Evolutionary conservation across 139 green algal species (phyloP), one percentile per base, ranked within the genome.

Genomic region (Axilococcus clingmanii): DNA sequence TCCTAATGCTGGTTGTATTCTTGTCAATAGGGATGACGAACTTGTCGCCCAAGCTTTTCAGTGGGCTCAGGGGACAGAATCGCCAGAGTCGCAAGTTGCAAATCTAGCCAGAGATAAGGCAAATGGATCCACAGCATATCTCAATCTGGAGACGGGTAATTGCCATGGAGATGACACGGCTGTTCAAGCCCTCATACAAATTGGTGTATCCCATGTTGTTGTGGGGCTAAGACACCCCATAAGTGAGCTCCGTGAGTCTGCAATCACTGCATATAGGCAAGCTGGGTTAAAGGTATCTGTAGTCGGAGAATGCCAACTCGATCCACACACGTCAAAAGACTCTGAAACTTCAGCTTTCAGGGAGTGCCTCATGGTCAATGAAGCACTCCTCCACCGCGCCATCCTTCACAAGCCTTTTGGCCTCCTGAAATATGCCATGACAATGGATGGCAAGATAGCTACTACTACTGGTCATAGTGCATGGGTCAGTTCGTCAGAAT

Each of bases 381-480:
- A 91, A 66, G 28, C 52, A 31, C 44, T 68, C 36, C 59, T 98
- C 24, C 89, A 96, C 66, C 57, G 83, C 19, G 83, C 77, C 2
- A 79, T 65, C 6, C 78, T 78, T n/a, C 48, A 74, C 4, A 53
- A 71, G 28, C 93, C 93, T 1, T 57, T 84, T 35, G 75, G 70
- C 20, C 57, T 95, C 25, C 76, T 94, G 33, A 98, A 96, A 66
- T 99, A 99, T 60, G 93, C 93, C 4, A 99, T 99, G 93, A 99
- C 93, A 5, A 58, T 97, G 32, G 93, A 99, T 54, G 93, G 91
- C 48, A 98, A 99, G 73, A 99, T 97, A 31, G 93, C 93, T 12
- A 85, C 87, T 9, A 57, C 50, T 25, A 63, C 58, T n/a, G 92
- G 92, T 2, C 91, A 99, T 66, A 77, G 78, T 19, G 80, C 87